These are phyloP conservation scores for Diddensiella caesifluorescens DNA, from an alignment of 805 yeast species.

Conservation along the genomic window DNA sequence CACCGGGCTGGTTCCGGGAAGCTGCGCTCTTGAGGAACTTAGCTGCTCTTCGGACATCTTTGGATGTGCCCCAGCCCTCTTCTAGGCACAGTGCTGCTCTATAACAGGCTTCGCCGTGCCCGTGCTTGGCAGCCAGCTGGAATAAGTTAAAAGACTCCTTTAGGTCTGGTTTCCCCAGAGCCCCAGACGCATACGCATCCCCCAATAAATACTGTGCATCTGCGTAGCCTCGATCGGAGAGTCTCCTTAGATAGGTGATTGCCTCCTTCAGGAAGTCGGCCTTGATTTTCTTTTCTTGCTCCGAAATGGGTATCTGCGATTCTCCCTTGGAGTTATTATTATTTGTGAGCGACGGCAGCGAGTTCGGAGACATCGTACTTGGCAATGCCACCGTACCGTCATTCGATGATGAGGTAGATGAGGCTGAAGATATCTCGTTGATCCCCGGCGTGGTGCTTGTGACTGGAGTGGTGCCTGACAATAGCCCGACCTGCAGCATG, in stretches of 20 bases:
- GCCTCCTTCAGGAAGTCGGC: slow-evolving; percentile 73
- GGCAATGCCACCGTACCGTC: background rate
- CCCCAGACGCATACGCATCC: slow-evolving; percentile 85
- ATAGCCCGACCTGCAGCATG: slow-evolving; percentile 76
- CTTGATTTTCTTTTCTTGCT: slow-evolving; percentile 36
- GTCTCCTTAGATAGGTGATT: slow-evolving; percentile 55
- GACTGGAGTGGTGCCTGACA: slow-evolving; percentile 20
- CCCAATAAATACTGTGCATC: slow-evolving; percentile 91
- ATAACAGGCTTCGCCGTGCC: slow-evolving; percentile 86
- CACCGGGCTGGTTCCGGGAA: slow-evolving; percentile 89
- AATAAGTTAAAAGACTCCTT: slow-evolving; percentile 72
- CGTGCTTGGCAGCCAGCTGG: slow-evolving; percentile 88
- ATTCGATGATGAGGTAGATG: slow-evolving; percentile 6
- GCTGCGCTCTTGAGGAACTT: slow-evolving; percentile 85
- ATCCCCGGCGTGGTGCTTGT: background rate
- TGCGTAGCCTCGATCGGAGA: slow-evolving; percentile 72
- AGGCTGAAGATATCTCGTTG: slow-evolving; percentile 5
- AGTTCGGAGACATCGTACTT: background rate
- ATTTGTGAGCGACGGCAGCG: background rate
- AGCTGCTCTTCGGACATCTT: slow-evolving; percentile 81
- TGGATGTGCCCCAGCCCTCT: slow-evolving; percentile 87
- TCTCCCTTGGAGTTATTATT: background rate
- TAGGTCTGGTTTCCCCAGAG: slow-evolving; percentile 72
- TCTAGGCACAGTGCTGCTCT: slow-evolving; percentile 88
- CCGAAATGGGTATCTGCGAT: slow-evolving; percentile 1